A percentile compares a stretch with the other conserved stretches of the same genome.
These are phyloP conservation scores for Yamadazyma philogaea DNA, from an alignment of 805 yeast species.

Conservation along the genomic window DNA sequence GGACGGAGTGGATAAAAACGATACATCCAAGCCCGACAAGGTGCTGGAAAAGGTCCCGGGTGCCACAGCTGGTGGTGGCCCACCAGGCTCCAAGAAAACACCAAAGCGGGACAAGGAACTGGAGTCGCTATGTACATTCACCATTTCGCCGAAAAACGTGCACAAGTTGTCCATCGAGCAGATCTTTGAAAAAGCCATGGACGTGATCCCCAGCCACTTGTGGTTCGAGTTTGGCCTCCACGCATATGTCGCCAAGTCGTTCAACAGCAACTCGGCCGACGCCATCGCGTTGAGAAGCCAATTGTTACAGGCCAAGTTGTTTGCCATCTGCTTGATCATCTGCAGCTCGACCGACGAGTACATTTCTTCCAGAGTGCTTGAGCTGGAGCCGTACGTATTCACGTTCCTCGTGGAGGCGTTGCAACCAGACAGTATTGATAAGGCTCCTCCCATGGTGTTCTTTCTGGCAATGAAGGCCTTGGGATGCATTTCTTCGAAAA, in stretches of 20 bases:
- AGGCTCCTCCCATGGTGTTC: slow-evolving; percentile 51
- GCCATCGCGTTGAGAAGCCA: slow-evolving; percentile 54
- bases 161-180: slow-evolving; percentile 55
- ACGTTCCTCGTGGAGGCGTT: slow-evolving; percentile 68
- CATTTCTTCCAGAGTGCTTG: slow-evolving; percentile 64
- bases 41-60: neutral
- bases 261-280: slow-evolving; percentile 53
- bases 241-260: slow-evolving; percentile 69
- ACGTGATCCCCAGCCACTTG: slow-evolving; percentile 55
- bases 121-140: slow-evolving; percentile 53
- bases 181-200: slow-evolving; percentile 58
- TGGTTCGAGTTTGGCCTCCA: slow-evolving; percentile 63
- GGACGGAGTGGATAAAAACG: slow-evolving; percentile 40
- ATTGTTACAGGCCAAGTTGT: slow-evolving; percentile 60
- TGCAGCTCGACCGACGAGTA: slow-evolving; percentile 55
- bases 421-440: slow-evolving; percentile 54
- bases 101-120: slow-evolving; percentile 1
- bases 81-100: slow-evolving; percentile 14
- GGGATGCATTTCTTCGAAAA: slow-evolving; percentile 64
- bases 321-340: slow-evolving; percentile 62
- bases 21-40: slow-evolving; percentile 7
- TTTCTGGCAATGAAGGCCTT: slow-evolving; percentile 63
- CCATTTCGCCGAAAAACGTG: slow-evolving; percentile 55
- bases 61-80: slow-evolving; percentile 7
- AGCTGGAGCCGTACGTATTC: slow-evolving; percentile 66